Percentiles rank a stretch among this genome's conserved stretches.
Evolutionary conservation across 2,329 filamentous ascomycete species (phyloP).

Genomic region (Epichloe uncinata): DNA sequence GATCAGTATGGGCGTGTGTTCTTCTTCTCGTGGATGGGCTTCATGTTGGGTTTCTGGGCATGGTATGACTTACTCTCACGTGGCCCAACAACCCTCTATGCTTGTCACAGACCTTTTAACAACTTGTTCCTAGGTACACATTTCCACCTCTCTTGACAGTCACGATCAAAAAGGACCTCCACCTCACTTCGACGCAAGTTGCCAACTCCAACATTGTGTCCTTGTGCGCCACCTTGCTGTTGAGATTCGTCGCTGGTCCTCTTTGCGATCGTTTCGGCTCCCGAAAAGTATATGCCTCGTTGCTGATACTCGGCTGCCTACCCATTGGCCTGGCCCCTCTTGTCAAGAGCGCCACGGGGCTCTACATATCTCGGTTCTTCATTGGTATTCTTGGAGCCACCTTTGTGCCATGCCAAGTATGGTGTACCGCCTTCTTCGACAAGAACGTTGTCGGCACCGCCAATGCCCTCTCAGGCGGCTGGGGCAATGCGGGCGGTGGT

Average conservation of each 20-base stretch:
- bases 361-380: constrained; percentile 68
- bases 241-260: constrained; percentile 67
- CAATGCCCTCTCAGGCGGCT: constrained; percentile 72
- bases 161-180: constrained; percentile 68
- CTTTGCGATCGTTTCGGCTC: constrained; percentile 79
- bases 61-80: constrained; percentile 33
- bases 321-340: constrained; percentile 77
- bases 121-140: constrained; percentile 44
- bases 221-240: constrained; percentile 53
- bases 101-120: too few species aligned
- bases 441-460: constrained; percentile 83
- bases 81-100: too few species aligned
- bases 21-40: constrained; percentile 79
- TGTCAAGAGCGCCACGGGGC: constrained; percentile 45
- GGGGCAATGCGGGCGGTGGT: constrained; percentile 79
- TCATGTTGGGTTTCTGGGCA: constrained; percentile 79
- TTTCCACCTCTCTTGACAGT: constrained; percentile 70
- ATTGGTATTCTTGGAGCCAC: constrained; percentile 65
- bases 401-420: constrained; percentile 82
- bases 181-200: constrained; percentile 56
- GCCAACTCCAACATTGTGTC: constrained; percentile 88
- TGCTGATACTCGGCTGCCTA: constrained; percentile 64
- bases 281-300: constrained; percentile 63
- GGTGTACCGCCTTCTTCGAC: constrained; percentile 87
- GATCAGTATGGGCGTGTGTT: constrained; percentile 77